Percentiles rank a stretch among this genome's conserved stretches.
Conservation (phyloP, 805 yeast species). For the Yarrowia yakushimensis region DNA sequence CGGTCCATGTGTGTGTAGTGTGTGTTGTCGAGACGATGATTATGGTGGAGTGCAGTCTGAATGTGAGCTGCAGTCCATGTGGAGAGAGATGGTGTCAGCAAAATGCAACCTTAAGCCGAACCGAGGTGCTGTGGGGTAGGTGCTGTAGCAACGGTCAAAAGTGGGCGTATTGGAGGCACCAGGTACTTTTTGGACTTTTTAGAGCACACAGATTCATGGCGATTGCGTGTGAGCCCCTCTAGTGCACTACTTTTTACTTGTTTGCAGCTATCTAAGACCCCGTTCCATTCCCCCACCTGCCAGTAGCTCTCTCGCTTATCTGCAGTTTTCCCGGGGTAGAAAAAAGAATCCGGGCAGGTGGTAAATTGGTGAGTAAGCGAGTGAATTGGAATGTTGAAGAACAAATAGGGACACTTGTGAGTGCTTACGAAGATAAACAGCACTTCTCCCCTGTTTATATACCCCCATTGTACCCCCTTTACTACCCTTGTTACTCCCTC, state of each 20-base stretch:
- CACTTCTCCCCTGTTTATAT: no score
- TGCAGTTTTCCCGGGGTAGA: neutral
- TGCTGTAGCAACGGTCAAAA: neutral
- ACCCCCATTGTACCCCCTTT: neutral
- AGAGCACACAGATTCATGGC: no score
- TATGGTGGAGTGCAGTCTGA: neutral
- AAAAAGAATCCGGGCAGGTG: neutral
- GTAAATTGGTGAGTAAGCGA: neutral
- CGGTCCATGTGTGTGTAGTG: conserved; percentile 16
- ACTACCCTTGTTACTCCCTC: neutral
- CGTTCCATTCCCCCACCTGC: neutral
- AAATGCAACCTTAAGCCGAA: conserved; percentile 25
- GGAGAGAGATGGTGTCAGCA: conserved; percentile 24
- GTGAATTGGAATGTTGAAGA: neutral
- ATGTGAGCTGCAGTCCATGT: neutral
- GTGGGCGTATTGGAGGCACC: neutral
- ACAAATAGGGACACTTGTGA: neutral
- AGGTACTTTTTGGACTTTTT: neutral
- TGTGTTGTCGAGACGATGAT: neutral
- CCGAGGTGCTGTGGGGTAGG: conserved; percentile 23
- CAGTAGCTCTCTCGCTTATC: neutral
- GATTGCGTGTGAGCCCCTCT: neutral
- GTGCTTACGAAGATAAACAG: neutral
- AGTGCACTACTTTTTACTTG: neutral
- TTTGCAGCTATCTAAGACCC: neutral